Percentiles rank a stretch among this genome's conserved stretches.
phyloP scores from a whole-genome alignment of 768 basidiomycete genomes.

The Tremella yokohamensis region DNA sequence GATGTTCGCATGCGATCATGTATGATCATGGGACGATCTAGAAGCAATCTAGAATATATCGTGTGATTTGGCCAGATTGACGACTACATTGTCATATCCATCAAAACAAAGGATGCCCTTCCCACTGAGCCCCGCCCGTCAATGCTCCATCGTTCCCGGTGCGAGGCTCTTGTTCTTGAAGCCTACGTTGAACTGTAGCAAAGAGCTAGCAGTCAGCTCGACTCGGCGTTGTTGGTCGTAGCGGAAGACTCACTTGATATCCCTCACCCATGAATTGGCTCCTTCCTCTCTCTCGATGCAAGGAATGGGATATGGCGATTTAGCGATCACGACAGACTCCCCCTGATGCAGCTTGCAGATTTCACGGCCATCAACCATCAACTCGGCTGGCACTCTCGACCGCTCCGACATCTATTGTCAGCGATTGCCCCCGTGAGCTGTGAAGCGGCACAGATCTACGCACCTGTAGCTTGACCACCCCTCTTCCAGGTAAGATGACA shows the following conservation, averaged over 20 bases:
- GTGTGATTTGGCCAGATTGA: too few relatives aligned
- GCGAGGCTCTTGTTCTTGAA: conserved; percentile 56
- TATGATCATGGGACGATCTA: too few relatives aligned
- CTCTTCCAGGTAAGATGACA: conserved; percentile 69
- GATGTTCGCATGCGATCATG: too few relatives aligned
- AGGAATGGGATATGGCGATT: conserved; percentile 83
- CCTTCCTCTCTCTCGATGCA: conserved; percentile 66
- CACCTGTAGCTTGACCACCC: conserved; percentile 50
- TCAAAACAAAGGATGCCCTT: too few relatives aligned
- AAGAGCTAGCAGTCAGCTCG: conserved; percentile 57
- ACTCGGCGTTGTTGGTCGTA: neutral
- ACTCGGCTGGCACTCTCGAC: conserved; percentile 78
- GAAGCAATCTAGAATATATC: too few relatives aligned
- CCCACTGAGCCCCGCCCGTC: neutral
- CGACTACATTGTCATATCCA: too few relatives aligned
- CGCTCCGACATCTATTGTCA: conserved; percentile 69
- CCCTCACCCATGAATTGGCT: conserved; percentile 93
- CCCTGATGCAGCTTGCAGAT: conserved; percentile 77
- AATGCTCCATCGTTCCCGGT: neutral
- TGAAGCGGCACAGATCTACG: conserved; percentile 8
- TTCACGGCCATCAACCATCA: conserved; percentile 89
- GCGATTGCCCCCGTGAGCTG: neutral
- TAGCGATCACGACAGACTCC: conserved; percentile 77
- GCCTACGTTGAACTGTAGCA: conserved; percentile 90
- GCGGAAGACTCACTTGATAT: conserved; percentile 60